Evolutionary conservation across 306 rosid species (phyloP).

Genomic region (Psophocarpus tetragonolobus): DNA sequence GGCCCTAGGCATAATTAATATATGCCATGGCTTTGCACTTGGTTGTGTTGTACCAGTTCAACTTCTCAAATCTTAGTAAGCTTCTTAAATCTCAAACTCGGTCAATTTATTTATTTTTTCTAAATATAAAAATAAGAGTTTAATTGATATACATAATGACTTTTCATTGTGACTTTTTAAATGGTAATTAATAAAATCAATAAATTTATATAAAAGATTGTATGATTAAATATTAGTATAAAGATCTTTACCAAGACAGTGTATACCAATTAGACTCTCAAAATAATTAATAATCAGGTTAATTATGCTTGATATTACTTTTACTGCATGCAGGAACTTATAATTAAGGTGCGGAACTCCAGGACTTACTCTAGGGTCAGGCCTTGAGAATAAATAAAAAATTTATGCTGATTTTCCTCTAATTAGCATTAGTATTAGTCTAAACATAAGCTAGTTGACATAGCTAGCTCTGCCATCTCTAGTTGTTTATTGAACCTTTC

Average conservation of each 20-base stretch:
- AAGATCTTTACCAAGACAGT: too few species aligned
- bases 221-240: too few species aligned
- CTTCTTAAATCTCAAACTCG: neutral
- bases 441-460: neutral
- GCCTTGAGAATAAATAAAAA: neutral
- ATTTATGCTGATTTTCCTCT: neutral
- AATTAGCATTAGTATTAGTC: neutral
- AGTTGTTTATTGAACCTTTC: neutral
- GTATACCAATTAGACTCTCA: too few species aligned
- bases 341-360: neutral
- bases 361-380: conserved; percentile 5
- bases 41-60: neutral
- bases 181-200: too few species aligned
- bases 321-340: neutral
- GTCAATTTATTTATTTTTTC: neutral
- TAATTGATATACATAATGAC: too few species aligned
- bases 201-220: too few species aligned
- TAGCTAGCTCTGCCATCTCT: neutral
- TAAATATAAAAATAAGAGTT: neutral
- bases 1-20: conserved; percentile 12
- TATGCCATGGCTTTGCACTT: neutral
- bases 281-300: neutral
- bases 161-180: too few species aligned
- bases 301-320: neutral
- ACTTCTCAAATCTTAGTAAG: conserved; percentile 18